Conservation (phyloP, 2,329 filamentous ascomycete species). For the Cordyceps militaris region DNA sequence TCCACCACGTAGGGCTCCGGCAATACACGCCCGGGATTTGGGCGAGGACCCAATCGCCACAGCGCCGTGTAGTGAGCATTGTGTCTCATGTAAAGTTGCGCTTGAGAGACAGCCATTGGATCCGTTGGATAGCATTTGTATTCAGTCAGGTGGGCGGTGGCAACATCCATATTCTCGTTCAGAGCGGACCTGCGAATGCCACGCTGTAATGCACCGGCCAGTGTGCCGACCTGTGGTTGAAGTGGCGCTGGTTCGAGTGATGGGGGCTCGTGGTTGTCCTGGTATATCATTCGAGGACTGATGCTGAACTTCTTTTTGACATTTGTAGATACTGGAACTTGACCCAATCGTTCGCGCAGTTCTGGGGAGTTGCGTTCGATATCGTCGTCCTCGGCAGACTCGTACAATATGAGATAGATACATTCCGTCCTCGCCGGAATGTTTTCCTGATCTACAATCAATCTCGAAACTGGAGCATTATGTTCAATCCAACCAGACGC, state of each 20-base stretch:
- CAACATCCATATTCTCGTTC: background rate
- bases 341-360: background rate
- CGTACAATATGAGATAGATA: background rate
- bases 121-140: too few species aligned
- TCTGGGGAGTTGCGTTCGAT: background rate
- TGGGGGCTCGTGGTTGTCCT: background rate
- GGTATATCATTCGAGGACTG: background rate
- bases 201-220: background rate
- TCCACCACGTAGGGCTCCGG: background rate
- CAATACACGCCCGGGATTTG: background rate
- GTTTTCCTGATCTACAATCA: background rate
- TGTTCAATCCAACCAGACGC: background rate
- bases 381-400: background rate
- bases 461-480: background rate
- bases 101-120: background rate
- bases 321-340: background rate
- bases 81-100: too few species aligned
- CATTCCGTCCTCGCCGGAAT: background rate
- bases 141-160: too few species aligned
- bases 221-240: background rate
- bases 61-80: too few species aligned
- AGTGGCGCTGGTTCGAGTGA: background rate
- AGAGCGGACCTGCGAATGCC: background rate
- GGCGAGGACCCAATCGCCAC: too few species aligned
- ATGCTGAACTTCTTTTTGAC: background rate